Evolutionary conservation across 140 eudicot genomes (phyloP), one percentile per base, ranked within the genome.

Genomic region (Senecio squalidus): DNA sequence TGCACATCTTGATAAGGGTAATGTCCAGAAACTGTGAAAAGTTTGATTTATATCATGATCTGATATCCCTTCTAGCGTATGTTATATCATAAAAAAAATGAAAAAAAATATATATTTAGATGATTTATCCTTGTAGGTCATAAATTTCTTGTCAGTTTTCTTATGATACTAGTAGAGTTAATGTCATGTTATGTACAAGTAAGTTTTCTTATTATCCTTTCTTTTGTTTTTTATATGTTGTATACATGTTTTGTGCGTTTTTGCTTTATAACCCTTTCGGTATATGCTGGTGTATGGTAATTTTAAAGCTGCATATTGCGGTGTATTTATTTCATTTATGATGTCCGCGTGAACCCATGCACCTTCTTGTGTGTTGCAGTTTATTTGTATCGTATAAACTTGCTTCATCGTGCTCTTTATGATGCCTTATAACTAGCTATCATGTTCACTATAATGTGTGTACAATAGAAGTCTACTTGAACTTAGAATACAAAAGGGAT

Each of bases 11-110:
- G 41, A 15, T 9, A 54, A 17, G 27, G 55, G 61, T 72, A 53
- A 69, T 61, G 60, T 74, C 58, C 17, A 30, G 55, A 67, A 67
- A 75, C 40, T 76, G 74, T 65, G 41, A 38, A 65, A 51, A 20
- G 10, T 36, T 36, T 15, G 47, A 59, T 27, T 50, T 49, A 24
- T 53, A 29, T 38, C 40, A 28, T 49, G 36, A 47, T 60, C 16
- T 10, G 58, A 27, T 55, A 59, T 60, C 41, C 17, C 36, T 58
- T 68, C 34, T 69, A 59, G 68, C 55, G 49, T 60, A 60, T 39
- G 56, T 55, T 25, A 13, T 45, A 26, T 36, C 45, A 29, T 20
- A 70, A 39, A 41, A 16, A 4, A 16, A 30, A 23, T 30, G 17
- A 50, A 60, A 60, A 68, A 38, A 24, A 13, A 25, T 66, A 33